These are phyloP conservation scores for Kalmanozyma brasiliensis DNA, from an alignment of 1,284 basidiomycete species.

Conservation along the genomic window DNA sequence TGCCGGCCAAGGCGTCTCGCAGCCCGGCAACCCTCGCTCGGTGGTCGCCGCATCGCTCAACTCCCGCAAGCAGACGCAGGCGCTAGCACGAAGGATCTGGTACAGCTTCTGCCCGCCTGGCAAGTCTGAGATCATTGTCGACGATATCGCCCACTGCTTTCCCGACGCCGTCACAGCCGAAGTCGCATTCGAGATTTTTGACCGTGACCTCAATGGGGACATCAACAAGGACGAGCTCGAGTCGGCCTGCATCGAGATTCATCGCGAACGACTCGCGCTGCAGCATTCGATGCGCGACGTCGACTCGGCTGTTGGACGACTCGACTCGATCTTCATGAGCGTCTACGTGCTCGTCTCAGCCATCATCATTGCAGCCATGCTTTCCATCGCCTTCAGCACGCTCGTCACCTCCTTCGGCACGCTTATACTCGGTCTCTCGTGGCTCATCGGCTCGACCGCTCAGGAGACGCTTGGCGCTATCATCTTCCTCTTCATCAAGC, in stretches of 20 bases:
- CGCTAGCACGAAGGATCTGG: constrained; percentile 85
- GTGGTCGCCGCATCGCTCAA: constrained; percentile 46
- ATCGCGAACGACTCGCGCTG: constrained; percentile 84
- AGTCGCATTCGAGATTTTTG: constrained; percentile 79
- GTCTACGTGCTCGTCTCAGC: constrained; percentile 74
- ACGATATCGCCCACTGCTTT: constrained; percentile 82
- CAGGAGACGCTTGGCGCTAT: constrained; percentile 79
- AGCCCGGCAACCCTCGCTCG: constrained; percentile 74
- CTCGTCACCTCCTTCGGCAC: constrained; percentile 84
- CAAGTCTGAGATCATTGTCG: constrained; percentile 71
- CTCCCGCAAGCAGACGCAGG: constrained; percentile 78
- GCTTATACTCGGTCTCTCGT: constrained; percentile 83
- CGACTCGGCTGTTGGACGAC: constrained; percentile 79
- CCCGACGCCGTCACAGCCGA: constrained; percentile 61
- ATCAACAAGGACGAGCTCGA: constrained; percentile 80
- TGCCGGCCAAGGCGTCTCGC: constrained; percentile 65
- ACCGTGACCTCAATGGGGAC: constrained; percentile 85
- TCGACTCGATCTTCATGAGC: constrained; percentile 70
- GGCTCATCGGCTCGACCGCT: constrained; percentile 81
- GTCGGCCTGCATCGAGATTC: constrained; percentile 80
- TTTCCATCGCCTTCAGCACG: constrained; percentile 78
- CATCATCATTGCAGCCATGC: constrained; percentile 72
- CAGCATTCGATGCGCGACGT: constrained; percentile 89
- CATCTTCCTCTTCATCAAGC: constrained; percentile 85
- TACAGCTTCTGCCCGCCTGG: constrained; percentile 79